phyloP scores from a whole-genome alignment of 129 eudicot genomes.

The Logfia minima region DNA sequence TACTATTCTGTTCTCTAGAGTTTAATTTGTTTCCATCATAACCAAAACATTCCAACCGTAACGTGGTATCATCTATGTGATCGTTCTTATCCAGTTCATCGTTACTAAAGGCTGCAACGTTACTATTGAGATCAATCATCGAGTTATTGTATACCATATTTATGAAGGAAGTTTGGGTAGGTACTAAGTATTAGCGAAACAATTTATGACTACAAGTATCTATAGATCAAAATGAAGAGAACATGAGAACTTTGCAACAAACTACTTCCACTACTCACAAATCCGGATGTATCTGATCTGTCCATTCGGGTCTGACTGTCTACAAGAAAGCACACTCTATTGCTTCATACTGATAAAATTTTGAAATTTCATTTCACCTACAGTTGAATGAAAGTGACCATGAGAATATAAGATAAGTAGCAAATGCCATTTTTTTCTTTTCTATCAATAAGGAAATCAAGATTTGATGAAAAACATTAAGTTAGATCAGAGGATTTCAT shows the following conservation, averaged over 20 bases:
- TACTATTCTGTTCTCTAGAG: constrained; percentile 21
- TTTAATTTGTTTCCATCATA: constrained; percentile 36
- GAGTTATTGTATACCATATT: constrained; percentile 30
- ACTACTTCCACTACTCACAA: constrained; percentile 76
- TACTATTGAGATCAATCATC: constrained; percentile 44
- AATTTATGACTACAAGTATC: constrained; percentile 23
- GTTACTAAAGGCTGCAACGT: constrained; percentile 31
- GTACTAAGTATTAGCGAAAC: not conserved
- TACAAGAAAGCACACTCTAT: constrained; percentile 7
- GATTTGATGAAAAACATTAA: not conserved
- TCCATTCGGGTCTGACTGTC: constrained; percentile 53
- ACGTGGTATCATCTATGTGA: constrained; percentile 60
- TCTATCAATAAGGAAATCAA: not conserved
- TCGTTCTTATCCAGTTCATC: constrained; percentile 33
- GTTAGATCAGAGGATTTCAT: not conserved
- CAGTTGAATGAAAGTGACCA: constrained; percentile 23
- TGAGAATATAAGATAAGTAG: not conserved
- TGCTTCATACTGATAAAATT: constrained; percentile 15
- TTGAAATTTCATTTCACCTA: constrained; percentile 46
- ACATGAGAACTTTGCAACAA: constrained; percentile 29
- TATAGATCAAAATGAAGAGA: constrained; percentile 52
- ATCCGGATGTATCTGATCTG: constrained; percentile 72
- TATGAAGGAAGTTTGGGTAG: constrained; percentile 12
- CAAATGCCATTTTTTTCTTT: not conserved
- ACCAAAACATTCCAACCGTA: constrained; percentile 74